phyloP scores from a whole-genome alignment of 2,329 filamentous ascomycete species.

The Colletotrichum liaoningense region DNA sequence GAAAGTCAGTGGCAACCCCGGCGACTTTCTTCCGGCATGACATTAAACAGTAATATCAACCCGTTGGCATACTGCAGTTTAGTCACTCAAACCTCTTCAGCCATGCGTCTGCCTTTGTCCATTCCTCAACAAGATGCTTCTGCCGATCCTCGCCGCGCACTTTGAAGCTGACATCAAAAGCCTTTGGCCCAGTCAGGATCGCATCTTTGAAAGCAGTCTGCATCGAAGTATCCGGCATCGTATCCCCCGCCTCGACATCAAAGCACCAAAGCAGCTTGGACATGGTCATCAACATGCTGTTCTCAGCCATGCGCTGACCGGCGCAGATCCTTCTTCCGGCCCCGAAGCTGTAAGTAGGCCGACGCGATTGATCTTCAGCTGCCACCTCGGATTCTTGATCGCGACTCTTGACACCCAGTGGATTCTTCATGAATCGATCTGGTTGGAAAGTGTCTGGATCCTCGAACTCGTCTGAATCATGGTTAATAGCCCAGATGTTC shows the following conservation, averaged over 20 bases:
- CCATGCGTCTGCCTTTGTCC: constrained; percentile 6
- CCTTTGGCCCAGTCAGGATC: constrained; percentile 2
- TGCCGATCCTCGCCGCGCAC: background rate
- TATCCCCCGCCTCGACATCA: constrained; percentile 43
- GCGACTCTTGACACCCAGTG: background rate
- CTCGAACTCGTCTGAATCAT: constrained; percentile 39
- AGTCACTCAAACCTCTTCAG: constrained; percentile 1
- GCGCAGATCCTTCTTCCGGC: constrained; percentile 59
- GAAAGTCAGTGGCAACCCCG: background rate
- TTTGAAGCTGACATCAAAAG: background rate
- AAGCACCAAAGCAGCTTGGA: constrained; percentile 62
- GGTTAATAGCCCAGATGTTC: constrained; percentile 46
- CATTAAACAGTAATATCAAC: background rate
- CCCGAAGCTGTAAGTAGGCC: constrained; percentile 55
- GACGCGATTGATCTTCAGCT: constrained; percentile 21
- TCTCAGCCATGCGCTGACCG: constrained; percentile 60
- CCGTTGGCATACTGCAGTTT: background rate
- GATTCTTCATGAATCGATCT: constrained; percentile 38
- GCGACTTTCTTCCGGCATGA: background rate
- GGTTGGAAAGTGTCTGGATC: constrained; percentile 43
- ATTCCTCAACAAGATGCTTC: background rate
- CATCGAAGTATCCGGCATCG: background rate
- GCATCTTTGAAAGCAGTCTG: constrained; percentile 14
- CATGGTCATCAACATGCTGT: constrained; percentile 52
- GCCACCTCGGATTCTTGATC: background rate